Conservation (phyloP, 1,139 yeast species). For the Blastobotrys malaysiensis region DNA sequence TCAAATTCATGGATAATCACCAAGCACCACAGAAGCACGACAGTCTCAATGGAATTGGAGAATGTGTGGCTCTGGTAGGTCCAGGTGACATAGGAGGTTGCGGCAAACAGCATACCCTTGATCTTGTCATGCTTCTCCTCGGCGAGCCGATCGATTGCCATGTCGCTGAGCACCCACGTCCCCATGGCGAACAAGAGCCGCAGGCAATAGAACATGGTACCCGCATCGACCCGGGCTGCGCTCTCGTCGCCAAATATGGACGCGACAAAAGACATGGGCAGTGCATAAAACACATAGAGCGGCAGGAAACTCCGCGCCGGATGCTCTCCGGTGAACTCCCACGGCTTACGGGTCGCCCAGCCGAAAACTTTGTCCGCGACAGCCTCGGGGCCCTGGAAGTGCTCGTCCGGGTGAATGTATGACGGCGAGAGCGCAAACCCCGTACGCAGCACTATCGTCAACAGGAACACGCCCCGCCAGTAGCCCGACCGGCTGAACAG, state of each 20-base stretch:
- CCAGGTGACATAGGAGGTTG: conserved; percentile 75
- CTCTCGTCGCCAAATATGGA: conserved; percentile 22
- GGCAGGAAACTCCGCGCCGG: conserved; percentile 78
- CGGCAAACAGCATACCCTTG: conserved; percentile 59
- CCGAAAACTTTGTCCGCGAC: conserved; percentile 48
- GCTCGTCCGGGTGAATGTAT: conserved; percentile 97
- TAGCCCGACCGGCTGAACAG: conserved; percentile 10
- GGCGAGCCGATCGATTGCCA: conserved; percentile 41
- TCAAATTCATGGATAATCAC: conserved; percentile 37
- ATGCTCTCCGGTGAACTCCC: conserved; percentile 65
- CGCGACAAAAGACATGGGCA: conserved; percentile 43
- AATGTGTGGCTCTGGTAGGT: conserved; percentile 83
- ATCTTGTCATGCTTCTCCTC: conserved; percentile 58
- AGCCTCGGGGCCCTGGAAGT: conserved; percentile 81
- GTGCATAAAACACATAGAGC: conserved; percentile 58
- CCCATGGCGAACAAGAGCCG: conserved; percentile 54
- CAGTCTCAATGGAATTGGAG: conserved; percentile 81
- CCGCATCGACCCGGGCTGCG: conserved; percentile 26
- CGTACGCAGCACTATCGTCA: conserved; percentile 45
- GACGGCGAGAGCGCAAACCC: conserved; percentile 65
- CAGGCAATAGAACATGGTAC: conserved; percentile 47
- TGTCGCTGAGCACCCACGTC: conserved; percentile 56
- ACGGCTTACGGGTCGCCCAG: conserved; percentile 56
- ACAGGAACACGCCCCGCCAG: conserved; percentile 29
- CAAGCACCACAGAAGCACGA: conserved; percentile 53